Evolutionary conservation across 345 rosid genomes (phyloP), one percentile per base, ranked within the genome.

Genomic region (Carallia brachiata): DNA sequence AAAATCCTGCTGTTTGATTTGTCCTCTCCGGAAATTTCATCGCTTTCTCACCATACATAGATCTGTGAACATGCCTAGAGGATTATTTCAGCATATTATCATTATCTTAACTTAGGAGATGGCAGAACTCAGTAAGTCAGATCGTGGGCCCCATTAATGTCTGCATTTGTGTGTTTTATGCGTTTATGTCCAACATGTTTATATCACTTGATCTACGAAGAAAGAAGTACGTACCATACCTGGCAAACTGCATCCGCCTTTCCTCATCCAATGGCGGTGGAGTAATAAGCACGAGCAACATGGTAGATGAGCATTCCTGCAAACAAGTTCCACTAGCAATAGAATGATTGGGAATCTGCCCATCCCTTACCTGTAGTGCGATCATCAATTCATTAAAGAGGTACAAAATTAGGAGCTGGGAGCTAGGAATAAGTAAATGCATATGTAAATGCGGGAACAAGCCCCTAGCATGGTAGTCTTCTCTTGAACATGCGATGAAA

Each of bases 261-360:
- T 77, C 82, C 77, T 83, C 96, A 57, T 89, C 89, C n/a, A 91
- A 36, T 18, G 98, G 96, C 19, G 98, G 96, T 57, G 97, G 96
- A 67, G 97, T 83, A 52, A 94, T 84, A 61, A 94, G 95, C 78
- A 87, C 89, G 48, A 94, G 72, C 5, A 87, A 75, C 91, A 89
- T 88, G 52, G 88, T 76, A 37, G 96, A 84, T 13, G 89, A 86
- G 70, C 88, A 82, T 75, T 81, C 76, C 98, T 90, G 81, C 69
- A 71, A 69, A 54, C 75, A 74, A 70, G 61, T 69, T 34, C 59
- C 28, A 3, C 34, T 27, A 56, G 31, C 34, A 44, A 12, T 44
- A 44, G 50, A 44, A 44, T 53, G 52, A 34, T 23, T 52, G 36
- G 36, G 15, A 36, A 27, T 27, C 39, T 52, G 28, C 30, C 27